A percentile compares a stretch with the other conserved stretches of the same genome.
Conservation (phyloP, 495 filamentous ascomycete species). For the Penicillium ucsense region DNA sequence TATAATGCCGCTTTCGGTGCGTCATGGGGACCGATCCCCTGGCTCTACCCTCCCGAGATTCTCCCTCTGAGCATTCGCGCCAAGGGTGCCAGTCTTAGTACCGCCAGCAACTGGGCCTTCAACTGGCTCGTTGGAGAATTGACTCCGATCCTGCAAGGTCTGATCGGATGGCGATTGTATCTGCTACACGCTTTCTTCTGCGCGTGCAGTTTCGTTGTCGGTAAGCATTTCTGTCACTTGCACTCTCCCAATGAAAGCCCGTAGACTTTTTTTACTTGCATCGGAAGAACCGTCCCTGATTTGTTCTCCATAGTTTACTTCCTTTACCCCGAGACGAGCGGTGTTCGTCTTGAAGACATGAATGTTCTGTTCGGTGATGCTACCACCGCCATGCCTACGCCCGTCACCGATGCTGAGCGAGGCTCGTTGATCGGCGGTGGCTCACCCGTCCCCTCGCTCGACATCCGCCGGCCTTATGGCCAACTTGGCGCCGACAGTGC, state of each 20-base stretch:
- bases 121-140: constrained; percentile 95
- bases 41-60: constrained; percentile 97
- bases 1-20: constrained; percentile 98
- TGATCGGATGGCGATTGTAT: constrained; percentile 87
- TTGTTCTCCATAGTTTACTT: constrained; percentile 65
- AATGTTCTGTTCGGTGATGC: constrained; percentile 83
- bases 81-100: constrained; percentile 94
- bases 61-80: constrained; percentile 92
- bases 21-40: constrained; percentile 98
- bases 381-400: constrained; percentile 66
- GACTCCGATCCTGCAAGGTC: constrained; percentile 84
- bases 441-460: constrained; percentile 72
- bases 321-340: constrained; percentile 92
- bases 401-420: constrained; percentile 58
- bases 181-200: constrained; percentile 96
- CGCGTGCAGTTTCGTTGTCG: constrained; percentile 88
- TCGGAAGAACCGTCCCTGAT: too few species aligned
- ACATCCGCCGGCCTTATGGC: constrained; percentile 49
- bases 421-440: constrained; percentile 60
- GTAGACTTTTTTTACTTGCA: too few species aligned
- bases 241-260: too few species aligned
- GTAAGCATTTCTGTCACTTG: constrained; percentile 43
- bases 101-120: constrained; percentile 95
- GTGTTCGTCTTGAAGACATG: constrained; percentile 95
- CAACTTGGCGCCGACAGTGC: constrained; percentile 47